phyloP scores from a whole-genome alignment of 257 asterid species.

The Rhazya stricta region DNA sequence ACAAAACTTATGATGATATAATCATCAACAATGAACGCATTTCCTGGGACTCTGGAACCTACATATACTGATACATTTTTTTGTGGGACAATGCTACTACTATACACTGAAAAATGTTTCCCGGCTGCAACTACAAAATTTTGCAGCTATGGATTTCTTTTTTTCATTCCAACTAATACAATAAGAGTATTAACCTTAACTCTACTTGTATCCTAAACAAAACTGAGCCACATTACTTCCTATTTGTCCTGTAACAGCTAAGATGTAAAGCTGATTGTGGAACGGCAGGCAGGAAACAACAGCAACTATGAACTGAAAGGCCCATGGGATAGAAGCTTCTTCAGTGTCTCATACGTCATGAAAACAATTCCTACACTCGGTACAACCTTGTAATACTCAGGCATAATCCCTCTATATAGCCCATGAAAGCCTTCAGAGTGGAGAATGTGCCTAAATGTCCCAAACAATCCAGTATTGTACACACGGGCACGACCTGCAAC shows the following conservation, averaged over 20 bases:
- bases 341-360: conserved; percentile 89
- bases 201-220: conserved; percentile 31
- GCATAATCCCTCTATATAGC: conserved; percentile 89
- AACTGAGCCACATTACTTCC: conserved; percentile 17
- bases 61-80: conserved; percentile 20
- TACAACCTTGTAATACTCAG: conserved; percentile 90
- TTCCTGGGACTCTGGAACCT: conserved; percentile 13
- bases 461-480: conserved; percentile 66
- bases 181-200: conserved; percentile 21
- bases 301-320: conserved; percentile 34
- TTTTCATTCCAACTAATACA: background rate
- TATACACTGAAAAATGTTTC: conserved; percentile 39
- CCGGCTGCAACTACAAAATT: conserved; percentile 37
- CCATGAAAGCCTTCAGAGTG: conserved; percentile 73
- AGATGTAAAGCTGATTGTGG: background rate
- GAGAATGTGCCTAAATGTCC: conserved; percentile 61
- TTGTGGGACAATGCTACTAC: conserved; percentile 27
- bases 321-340: conserved; percentile 61
- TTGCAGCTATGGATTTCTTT: conserved; percentile 21
- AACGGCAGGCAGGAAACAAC: background rate
- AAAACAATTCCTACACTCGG: conserved; percentile 91
- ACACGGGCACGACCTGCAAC: conserved; percentile 82
- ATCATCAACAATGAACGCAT: conserved; percentile 17
- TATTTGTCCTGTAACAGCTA: background rate
- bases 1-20: conserved; percentile 10